Evolutionary conservation across 164 flowering plant genomes (phyloP).

Genomic region (Chloranthus sessilifolius): DNA sequence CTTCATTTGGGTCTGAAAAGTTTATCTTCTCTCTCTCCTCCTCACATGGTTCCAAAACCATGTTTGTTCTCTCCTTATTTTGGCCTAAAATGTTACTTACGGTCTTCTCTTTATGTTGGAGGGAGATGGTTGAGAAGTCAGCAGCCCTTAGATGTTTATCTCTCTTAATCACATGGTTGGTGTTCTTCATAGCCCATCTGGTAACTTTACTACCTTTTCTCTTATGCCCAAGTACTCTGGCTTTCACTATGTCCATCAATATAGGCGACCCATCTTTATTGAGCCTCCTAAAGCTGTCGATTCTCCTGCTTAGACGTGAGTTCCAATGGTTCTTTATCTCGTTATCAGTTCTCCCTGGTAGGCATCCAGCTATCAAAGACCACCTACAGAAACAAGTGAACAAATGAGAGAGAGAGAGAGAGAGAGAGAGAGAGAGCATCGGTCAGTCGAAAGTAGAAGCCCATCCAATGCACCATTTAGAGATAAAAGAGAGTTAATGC

Average conservation of each 20-base stretch:
- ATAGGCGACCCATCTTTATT: slow-evolving; percentile 8
- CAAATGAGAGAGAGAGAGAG: too few relatives aligned
- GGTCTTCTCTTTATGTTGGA: too few relatives aligned
- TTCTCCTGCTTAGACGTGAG: slow-evolving; percentile 66
- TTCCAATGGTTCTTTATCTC: slow-evolving; percentile 94
- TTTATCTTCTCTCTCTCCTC: too few relatives aligned
- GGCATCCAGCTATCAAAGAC: slow-evolving; percentile 71
- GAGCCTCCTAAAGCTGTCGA: slow-evolving; percentile 43
- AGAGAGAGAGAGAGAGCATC: too few relatives aligned
- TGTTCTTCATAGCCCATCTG: slow-evolving; percentile 22
- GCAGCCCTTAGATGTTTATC: slow-evolving; percentile 2
- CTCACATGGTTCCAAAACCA: slow-evolving; percentile 1
- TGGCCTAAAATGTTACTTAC: too few relatives aligned
- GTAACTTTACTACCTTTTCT: slow-evolving; percentile 25
- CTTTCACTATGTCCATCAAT: slow-evolving; percentile 12
- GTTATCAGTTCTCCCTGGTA: slow-evolving; percentile 91
- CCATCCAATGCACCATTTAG: too few relatives aligned
- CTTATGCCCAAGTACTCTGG: slow-evolving; percentile 15
- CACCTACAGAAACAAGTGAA: too few relatives aligned
- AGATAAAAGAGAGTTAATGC: too few relatives aligned
- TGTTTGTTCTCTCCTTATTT: slow-evolving; percentile 1
- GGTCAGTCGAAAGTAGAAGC: too few relatives aligned
- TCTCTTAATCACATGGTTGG: not conserved
- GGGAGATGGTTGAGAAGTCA: slow-evolving; percentile 1
- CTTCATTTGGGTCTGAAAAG: not conserved